Evolutionary conservation across 352 stramenopile species (phyloP).

Genomic region (Phytophthora podocarpi): DNA sequence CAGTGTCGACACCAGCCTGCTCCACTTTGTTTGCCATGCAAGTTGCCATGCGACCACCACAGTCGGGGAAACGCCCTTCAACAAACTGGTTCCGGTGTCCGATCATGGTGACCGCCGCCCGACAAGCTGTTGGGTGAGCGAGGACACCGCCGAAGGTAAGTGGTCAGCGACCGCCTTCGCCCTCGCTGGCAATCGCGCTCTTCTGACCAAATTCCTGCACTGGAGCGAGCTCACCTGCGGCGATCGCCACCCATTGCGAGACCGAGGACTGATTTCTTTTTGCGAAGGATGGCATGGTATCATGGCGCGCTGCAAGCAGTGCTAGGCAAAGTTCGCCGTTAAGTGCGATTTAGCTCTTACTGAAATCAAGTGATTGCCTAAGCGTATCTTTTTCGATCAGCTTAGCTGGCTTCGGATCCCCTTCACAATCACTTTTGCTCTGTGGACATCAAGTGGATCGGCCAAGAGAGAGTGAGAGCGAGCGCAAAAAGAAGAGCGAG

Average conservation of each 20-base stretch:
- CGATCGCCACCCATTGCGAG: background rate
- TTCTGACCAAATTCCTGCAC: slow-evolving; percentile 8
- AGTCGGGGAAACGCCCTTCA: background rate
- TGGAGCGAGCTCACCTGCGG: too few species aligned
- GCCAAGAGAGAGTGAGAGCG: slow-evolving; percentile 1
- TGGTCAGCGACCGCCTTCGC: slow-evolving; percentile 1
- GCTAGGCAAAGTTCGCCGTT: background rate
- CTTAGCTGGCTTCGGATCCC: background rate
- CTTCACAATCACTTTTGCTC: slow-evolving; percentile 34
- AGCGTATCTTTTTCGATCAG: slow-evolving; percentile 18
- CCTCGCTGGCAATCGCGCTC: background rate
- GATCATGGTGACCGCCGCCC: background rate
- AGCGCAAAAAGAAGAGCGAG: slow-evolving; percentile 7
- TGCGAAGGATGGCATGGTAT: background rate
- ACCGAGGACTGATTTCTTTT: slow-evolving; percentile 1
- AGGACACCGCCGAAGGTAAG: background rate
- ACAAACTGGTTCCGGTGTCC: background rate
- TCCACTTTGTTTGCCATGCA: too few species aligned
- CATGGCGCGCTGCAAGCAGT: background rate
- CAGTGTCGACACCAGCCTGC: too few species aligned
- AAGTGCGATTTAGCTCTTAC: slow-evolving; percentile 6
- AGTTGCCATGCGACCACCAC: too few species aligned
- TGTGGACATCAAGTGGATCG: slow-evolving; percentile 15
- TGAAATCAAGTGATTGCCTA: slow-evolving; percentile 9
- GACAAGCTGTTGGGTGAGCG: background rate